phyloP scores from a whole-genome alignment of 2,329 filamentous ascomycete species.

The Xylariaceae sp. region DNA sequence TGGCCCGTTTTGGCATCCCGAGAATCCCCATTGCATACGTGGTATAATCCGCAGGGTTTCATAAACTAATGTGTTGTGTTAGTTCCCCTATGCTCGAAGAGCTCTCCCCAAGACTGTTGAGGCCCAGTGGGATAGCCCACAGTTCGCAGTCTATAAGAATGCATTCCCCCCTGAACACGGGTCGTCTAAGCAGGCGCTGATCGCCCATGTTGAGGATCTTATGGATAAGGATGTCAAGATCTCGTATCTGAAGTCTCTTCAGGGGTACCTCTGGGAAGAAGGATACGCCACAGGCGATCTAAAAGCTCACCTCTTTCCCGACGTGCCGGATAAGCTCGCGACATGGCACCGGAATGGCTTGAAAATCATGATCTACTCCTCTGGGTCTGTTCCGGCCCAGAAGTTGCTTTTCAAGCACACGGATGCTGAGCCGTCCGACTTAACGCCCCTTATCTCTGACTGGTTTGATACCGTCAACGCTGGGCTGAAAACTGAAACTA shows the following conservation, averaged over 20 bases:
- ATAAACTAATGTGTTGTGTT: conserved; percentile 12
- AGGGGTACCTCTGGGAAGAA: conserved; percentile 71
- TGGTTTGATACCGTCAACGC: conserved; percentile 81
- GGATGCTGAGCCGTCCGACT: conserved; percentile 51
- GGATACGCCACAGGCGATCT: conserved; percentile 68
- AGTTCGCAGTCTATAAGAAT: conserved; percentile 62
- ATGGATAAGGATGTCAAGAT: conserved; percentile 68
- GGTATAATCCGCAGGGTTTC: not conserved
- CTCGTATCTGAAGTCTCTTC: conserved; percentile 71
- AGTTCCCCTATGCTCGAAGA: conserved; percentile 74
- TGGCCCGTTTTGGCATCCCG: no score
- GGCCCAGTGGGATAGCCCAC: conserved; percentile 59
- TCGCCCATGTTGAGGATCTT: conserved; percentile 64
- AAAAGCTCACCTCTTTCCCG: conserved; percentile 66
- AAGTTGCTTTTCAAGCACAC: conserved; percentile 72
- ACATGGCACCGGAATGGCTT: conserved; percentile 53
- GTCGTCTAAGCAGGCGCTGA: conserved; percentile 52
- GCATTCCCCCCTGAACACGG: conserved; percentile 65
- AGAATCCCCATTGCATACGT: no score
- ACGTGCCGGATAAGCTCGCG: conserved; percentile 61
- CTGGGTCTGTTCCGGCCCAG: conserved; percentile 73
- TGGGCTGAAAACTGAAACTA: conserved; percentile 62
- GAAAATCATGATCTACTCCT: conserved; percentile 72
- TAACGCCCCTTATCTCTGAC: conserved; percentile 54
- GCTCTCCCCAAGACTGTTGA: conserved; percentile 60